Evolutionary conservation across 176 grass and related monocot genomes (phyloP).

Genomic region (Oryza rufipogon): DNA sequence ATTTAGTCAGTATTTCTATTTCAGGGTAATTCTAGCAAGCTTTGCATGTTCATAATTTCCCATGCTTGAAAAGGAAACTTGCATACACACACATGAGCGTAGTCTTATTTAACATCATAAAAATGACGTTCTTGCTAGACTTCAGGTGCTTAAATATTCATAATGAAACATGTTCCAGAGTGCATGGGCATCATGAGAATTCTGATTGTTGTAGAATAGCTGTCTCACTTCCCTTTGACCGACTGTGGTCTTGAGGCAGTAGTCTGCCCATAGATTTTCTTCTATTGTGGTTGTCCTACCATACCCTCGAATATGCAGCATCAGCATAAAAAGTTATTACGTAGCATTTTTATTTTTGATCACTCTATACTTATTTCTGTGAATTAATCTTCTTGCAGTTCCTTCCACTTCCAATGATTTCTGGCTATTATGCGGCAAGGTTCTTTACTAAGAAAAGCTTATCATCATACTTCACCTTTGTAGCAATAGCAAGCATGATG

Average conservation of each 20-base stretch:
- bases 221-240: not conserved
- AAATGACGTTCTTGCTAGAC: not conserved
- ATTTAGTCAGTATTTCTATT: slow-evolving; percentile 6
- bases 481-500: slow-evolving; percentile 86
- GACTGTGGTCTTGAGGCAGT: not conserved
- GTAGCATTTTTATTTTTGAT: slow-evolving; percentile 17
- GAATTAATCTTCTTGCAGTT: slow-evolving; percentile 59
- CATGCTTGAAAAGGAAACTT: not conserved
- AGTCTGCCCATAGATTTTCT: not conserved
- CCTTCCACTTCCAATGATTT: slow-evolving; percentile 83
- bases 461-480: slow-evolving; percentile 98
- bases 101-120: not conserved
- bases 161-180: not conserved
- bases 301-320: slow-evolving; percentile 1
- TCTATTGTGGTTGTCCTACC: not conserved
- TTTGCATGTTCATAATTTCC: not conserved
- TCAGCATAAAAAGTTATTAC: slow-evolving; percentile 3
- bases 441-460: slow-evolving; percentile 99
- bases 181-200: slow-evolving; percentile 15
- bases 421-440: slow-evolving; percentile 82
- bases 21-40: slow-evolving; percentile 1
- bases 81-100: not conserved
- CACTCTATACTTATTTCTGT: not conserved
- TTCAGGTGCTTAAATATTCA: slow-evolving; percentile 23
- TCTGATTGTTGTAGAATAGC: not conserved